Percentiles rank a stretch among this genome's conserved stretches.
Evolutionary conservation across 1,284 basidiomycete genomes (phyloP).

Genomic region (Apiotrichum domesticum): DNA sequence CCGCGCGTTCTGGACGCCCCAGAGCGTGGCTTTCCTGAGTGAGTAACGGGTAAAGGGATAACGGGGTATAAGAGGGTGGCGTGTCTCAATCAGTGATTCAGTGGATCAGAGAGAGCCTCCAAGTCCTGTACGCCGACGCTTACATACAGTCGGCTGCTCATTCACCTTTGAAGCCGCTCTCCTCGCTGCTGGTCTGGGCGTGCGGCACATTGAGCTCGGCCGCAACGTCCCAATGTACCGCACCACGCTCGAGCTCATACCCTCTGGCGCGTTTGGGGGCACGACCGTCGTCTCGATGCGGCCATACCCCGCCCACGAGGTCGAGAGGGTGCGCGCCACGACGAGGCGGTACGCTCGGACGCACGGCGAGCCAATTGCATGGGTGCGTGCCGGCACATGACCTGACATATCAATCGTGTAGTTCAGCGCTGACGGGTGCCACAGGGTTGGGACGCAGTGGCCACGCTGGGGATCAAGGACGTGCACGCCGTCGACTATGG

Average conservation of each 20-base stretch:
- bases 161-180: constrained; percentile 37
- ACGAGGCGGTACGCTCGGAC: constrained; percentile 27
- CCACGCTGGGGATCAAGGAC: constrained; percentile 29
- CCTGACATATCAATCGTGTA: no score
- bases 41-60: constrained; percentile 1
- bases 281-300: constrained; percentile 40
- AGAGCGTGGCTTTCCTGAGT: constrained; percentile 34
- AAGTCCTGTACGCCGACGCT: no score
- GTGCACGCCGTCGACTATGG: constrained; percentile 30
- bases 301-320: constrained; percentile 21
- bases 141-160: constrained; percentile 28
- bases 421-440: no score
- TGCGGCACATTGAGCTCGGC: constrained; percentile 25
- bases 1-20: constrained; percentile 24
- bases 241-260: constrained; percentile 16
- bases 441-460: constrained; percentile 26
- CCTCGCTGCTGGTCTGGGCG: constrained; percentile 11
- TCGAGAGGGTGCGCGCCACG: constrained; percentile 23
- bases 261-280: constrained; percentile 28
- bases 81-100: neutral
- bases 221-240: constrained; percentile 35
- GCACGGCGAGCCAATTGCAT: constrained; percentile 39
- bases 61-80: no score
- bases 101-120: neutral
- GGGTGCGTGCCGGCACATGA: constrained; percentile 8